These are phyloP conservation scores for Nakataea oryzae DNA, from an alignment of 2,329 filamentous ascomycete genomes.

Conservation along the genomic window DNA sequence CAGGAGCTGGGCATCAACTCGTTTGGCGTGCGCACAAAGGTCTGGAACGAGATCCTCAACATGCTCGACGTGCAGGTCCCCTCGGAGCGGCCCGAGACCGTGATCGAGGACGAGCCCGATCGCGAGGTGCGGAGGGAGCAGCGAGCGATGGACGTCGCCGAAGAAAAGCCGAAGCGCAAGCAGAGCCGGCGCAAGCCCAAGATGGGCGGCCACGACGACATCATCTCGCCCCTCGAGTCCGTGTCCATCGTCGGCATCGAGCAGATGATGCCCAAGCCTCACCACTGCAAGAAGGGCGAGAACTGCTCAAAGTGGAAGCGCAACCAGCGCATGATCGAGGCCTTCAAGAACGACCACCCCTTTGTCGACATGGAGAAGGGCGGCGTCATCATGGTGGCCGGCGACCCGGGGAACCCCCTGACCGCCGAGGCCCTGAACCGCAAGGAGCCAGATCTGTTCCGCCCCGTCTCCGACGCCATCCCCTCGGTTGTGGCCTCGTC, in stretches of 20 bases:
- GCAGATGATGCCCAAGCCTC: constrained; percentile 74
- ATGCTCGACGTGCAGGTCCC: constrained; percentile 47
- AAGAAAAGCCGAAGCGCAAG: constrained; percentile 26
- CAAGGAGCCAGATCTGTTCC: constrained; percentile 32
- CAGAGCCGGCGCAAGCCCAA: constrained; percentile 26
- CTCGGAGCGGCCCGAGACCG: constrained; percentile 44
- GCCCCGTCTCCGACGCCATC: constrained; percentile 63
- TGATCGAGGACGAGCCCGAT: constrained; percentile 50
- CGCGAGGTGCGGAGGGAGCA: constrained; percentile 36
- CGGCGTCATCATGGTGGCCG: constrained; percentile 65
- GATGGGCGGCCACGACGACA: constrained; percentile 46
- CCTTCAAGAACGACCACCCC: constrained; percentile 67
- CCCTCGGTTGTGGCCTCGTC: constrained; percentile 75
- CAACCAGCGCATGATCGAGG: constrained; percentile 66
- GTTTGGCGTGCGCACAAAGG: constrained; percentile 67
- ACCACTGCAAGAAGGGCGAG: constrained; percentile 78
- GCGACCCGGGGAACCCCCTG: constrained; percentile 67
- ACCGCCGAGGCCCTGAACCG: constrained; percentile 47
- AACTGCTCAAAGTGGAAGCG: constrained; percentile 74
- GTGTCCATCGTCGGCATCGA: constrained; percentile 90
- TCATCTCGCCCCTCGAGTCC: constrained; percentile 70
- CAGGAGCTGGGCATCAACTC: constrained; percentile 73
- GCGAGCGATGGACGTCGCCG: constrained; percentile 12
- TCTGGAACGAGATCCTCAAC: constrained; percentile 71
- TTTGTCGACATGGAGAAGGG: constrained; percentile 47